Evolutionary conservation across 345 rosid species (phyloP), one percentile per base, ranked within the genome.

Genomic region (Murraya paniculata): DNA sequence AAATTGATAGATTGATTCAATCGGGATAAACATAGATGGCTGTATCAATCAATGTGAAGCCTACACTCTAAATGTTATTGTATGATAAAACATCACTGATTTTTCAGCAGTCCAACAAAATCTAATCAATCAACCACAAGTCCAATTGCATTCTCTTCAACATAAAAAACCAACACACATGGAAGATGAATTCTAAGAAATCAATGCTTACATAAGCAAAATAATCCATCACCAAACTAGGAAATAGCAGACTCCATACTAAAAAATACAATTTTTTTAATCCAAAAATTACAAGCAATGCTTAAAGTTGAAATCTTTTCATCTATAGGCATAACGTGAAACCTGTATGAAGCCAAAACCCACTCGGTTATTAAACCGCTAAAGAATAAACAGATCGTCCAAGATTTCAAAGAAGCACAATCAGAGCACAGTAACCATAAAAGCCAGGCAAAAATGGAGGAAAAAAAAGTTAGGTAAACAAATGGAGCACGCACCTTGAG

Each of bases 371-470:
- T 48, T 58, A 24, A 56, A 56, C 41, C 18, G 28, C 48, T 36
- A 65, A 62, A 6, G 57, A 77, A 57, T 64, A 72, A 74, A 1
- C 75, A 38, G 79, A 82, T 82, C 72, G 60, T 62, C 76, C 59
- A 55, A 33, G 35, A 16, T 14, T 64, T 64, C 38, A 64, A 16
- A 33, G 38, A 64, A 64, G 18, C 22, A 31, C 11, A 36, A 80
- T 25, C 38, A 56, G 65, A 64, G 77, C 84, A 35, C 27, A 28
- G 55, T 4, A 80, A 69, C 38, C 28, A 68, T 9, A 21, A 72
- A n/a, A 48, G 6, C 16, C 9, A 27, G 38, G 10, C 28, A 25
- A 41, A 27, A 61, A 16, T 18, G 1, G 56, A 74, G 57, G 9
- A 60, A 58, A 60, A 24, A 30, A n/a, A 62, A 30, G 6, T 9